A percentile compares a stretch with the other conserved stretches of the same genome.
Evolutionary conservation across 768 basidiomycete genomes (phyloP).

Genomic region (Suillus placidus): DNA sequence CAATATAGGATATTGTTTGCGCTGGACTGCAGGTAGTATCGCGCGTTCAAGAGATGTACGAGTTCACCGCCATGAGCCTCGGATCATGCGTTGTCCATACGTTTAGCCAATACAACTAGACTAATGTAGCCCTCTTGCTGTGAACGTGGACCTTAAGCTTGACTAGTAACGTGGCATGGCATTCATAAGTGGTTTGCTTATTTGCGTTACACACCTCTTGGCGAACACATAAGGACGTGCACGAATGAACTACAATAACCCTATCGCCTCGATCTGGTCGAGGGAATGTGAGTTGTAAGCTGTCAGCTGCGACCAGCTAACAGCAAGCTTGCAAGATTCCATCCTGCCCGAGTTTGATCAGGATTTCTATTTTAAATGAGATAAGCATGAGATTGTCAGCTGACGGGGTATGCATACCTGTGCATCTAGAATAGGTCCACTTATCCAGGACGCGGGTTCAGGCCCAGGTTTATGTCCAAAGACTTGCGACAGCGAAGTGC

Average conservation of each 20-base stretch:
- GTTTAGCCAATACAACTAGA: neutral
- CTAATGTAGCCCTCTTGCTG: neutral
- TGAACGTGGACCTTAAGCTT: neutral
- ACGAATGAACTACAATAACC: neutral
- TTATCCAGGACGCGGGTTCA: neutral
- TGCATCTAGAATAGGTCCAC: conserved; percentile 4
- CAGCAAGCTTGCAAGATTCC: neutral
- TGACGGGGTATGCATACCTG: neutral
- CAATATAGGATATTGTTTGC: neutral
- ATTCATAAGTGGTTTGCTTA: neutral
- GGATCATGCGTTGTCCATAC: neutral
- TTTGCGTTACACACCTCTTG: neutral
- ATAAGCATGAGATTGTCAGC: neutral
- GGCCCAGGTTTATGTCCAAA: neutral
- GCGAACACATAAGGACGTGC: neutral
- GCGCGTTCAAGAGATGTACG: neutral
- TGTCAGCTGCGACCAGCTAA: neutral
- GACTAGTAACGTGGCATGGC: neutral
- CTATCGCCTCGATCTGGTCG: neutral
- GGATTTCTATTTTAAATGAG: neutral
- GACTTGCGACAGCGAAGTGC: conserved; percentile 19
- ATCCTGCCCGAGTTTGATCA: neutral
- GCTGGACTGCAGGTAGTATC: neutral
- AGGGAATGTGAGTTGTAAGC: neutral
- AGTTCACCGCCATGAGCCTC: neutral